phyloP scores from a whole-genome alignment of 768 basidiomycete genomes.

The Dioszegia aurantiaca region DNA sequence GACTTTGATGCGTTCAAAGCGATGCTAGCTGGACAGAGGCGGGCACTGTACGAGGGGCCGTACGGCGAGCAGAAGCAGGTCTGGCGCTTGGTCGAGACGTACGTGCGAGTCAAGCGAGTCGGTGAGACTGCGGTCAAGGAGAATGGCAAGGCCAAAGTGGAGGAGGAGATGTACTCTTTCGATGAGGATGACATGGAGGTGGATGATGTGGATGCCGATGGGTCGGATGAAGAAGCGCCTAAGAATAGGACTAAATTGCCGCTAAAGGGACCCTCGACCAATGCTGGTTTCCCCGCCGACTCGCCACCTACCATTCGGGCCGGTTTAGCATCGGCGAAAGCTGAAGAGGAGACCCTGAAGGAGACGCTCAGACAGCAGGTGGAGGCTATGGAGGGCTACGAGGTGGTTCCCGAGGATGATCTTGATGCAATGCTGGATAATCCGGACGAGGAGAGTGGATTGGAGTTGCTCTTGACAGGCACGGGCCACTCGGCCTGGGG shows the following conservation, averaged over 20 bases:
- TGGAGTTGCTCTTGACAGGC: constrained; percentile 49
- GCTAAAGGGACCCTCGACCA: constrained; percentile 33
- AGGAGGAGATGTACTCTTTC: background rate
- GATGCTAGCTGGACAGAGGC: constrained; percentile 56
- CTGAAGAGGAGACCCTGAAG: constrained; percentile 36
- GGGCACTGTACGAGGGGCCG: constrained; percentile 70
- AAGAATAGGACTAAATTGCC: constrained; percentile 25
- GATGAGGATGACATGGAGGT: constrained; percentile 9
- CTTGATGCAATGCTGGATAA: constrained; percentile 26
- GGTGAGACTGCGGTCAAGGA: constrained; percentile 14
- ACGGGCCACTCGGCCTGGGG: constrained; percentile 53
- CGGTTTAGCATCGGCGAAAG: constrained; percentile 26
- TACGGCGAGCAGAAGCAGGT: constrained; percentile 84
- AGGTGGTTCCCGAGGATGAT: constrained; percentile 38
- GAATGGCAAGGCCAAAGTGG: constrained; percentile 2
- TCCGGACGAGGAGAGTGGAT: constrained; percentile 31
- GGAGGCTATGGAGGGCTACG: constrained; percentile 41
- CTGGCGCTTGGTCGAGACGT: constrained; percentile 64
- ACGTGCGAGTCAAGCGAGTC: constrained; percentile 27
- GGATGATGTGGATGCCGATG: background rate
- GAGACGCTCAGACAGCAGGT: constrained; percentile 40
- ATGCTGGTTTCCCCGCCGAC: constrained; percentile 38
- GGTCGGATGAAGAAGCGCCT: constrained; percentile 1
- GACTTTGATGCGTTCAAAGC: constrained; percentile 69
- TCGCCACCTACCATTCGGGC: constrained; percentile 19